Base-by-base conservation (phyloP, 257 asterid genomes). In the Scutellaria baicalensis region DNA sequence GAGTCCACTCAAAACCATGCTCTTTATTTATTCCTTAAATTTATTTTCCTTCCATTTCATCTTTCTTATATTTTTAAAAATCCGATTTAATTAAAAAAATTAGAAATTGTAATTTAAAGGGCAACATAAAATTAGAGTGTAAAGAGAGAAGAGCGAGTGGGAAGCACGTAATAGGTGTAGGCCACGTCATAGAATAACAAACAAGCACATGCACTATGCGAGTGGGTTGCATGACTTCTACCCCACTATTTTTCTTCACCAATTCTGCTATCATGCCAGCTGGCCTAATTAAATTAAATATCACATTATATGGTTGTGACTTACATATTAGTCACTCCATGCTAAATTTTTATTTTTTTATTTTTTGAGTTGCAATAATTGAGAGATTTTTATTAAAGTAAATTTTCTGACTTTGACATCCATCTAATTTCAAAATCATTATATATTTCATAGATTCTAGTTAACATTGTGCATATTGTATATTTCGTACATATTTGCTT, bases 151-250 rank as follows among this genome's bases (percentile, higher is more conserved):
- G 14, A 45, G 63, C 45, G 65, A 75, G 75, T 70, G 73, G 39
- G 67, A 35, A 54, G 45, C 80, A 75, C 80, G 76, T 75, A 33
- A 55, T 43, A 17, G 45, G 4, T 35, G 38, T 33, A 57, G 23
- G 23, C 9, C 59, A 57, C 59, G 50, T 56, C 39, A 50, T 14
- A 27, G 33, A 63, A 39, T 13, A 16, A 68, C 33, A 70, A 58
- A 58, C 66, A 45, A 33, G 62, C 61, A 68, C 31, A 69, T 44
- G 74, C 74, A 57, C 61, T 58, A 6, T 3, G 23, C 12, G 74
- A 23, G 70, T 61, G 75, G 75, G 59, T 10, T 54, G 75, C 80
- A 69, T 69, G 79, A 63, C 74, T 75, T 68, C 68, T 48, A 59
- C 65, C 73, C 49, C 67, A 9, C 16, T 14, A 1, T 35, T 44